Evolutionary conservation across 225 moss, liverwort and hornwort genomes (phyloP).

Genomic region (Physcomitrium patens): DNA sequence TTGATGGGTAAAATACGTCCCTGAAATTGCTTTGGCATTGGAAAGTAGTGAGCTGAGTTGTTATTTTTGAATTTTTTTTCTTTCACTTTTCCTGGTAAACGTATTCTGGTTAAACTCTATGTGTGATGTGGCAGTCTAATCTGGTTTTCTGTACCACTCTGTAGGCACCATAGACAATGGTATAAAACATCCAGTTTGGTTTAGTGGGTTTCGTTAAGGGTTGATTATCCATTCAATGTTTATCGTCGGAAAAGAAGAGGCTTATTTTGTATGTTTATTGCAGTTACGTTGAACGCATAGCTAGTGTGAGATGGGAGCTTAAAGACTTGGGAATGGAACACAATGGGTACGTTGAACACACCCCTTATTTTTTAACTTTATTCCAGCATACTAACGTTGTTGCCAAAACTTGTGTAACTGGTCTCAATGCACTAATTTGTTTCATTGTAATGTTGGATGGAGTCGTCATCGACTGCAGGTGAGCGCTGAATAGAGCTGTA

Average conservation of each 20-base stretch:
- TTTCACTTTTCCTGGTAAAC: neutral
- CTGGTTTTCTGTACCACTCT: neutral
- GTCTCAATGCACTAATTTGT: too few relatives aligned
- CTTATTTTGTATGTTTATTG: constrained; percentile 21
- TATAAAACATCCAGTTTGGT: constrained; percentile 5
- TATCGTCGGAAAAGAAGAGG: too few relatives aligned
- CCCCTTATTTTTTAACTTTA: neutral
- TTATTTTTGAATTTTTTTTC: neutral
- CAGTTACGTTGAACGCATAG: constrained; percentile 72
- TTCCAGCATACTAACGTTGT: constrained; percentile 5
- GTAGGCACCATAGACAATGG: neutral
- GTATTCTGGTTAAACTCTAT: neutral
- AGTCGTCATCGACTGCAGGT: neutral
- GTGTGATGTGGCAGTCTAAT: neutral
- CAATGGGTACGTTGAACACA: constrained; percentile 52
- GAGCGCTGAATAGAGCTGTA: neutral
- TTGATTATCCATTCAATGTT: neutral
- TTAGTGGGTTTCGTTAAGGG: constrained; percentile 2
- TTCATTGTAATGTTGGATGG: neutral
- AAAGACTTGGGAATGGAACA: constrained; percentile 77
- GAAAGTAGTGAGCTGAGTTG: neutral
- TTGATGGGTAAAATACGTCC: neutral
- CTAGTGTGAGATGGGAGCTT: constrained; percentile 67
- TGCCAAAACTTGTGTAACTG: neutral
- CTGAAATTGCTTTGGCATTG: neutral